Evolutionary conservation across 192 early-diverging fungal genomes (phyloP), one percentile per base, ranked within the genome.

Genomic region (Entophlyctis helioformis): DNA sequence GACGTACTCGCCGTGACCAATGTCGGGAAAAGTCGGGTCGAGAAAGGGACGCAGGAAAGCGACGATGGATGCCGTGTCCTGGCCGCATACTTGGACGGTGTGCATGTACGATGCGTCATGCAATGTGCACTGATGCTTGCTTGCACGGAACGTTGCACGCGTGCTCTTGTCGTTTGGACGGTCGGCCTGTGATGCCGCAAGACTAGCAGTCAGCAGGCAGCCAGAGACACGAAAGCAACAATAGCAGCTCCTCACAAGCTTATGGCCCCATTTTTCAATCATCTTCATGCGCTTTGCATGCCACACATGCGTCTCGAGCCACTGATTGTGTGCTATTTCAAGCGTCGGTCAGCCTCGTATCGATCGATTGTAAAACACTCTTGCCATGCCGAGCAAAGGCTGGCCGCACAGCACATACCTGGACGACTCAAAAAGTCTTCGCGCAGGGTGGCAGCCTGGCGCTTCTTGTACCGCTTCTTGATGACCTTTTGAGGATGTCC

Each of bases 231-330:
- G 2, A 31, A 25, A 42, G 1, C 9, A 43, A 41, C n/a, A 46
- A 23, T 12, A 39, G 16, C 22, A 24, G 15, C 11, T 27, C 48
- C 61, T 42, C 61, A 79, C 82, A 33, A 90, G 39, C 52, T 76
- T 72, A 50, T 76, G 80, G 0, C 89, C 86, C 91, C 91, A 93
- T 15, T 70, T 51, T 43, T 86, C 71, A 28, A 45, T 57, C 91
- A 98, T 98, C 40, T 87, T 83, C 87, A 96, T 91, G 48, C 96
- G 74, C 60, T 98, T 98, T 11, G 89, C 82, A 56, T 98, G 92
- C 96, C 96, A 98, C 21, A 94, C 74, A 66, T 98, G 92, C 29
- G 92, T 98, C 58, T 95, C 92, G 21, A 98, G 56, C 96, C 92
- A 98, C 27, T 74, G 68, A 38, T 82, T 83, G 6, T 67, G 54